Conservation (phyloP, 441 rosid species). For the Arabidopsis hybrid region DNA sequence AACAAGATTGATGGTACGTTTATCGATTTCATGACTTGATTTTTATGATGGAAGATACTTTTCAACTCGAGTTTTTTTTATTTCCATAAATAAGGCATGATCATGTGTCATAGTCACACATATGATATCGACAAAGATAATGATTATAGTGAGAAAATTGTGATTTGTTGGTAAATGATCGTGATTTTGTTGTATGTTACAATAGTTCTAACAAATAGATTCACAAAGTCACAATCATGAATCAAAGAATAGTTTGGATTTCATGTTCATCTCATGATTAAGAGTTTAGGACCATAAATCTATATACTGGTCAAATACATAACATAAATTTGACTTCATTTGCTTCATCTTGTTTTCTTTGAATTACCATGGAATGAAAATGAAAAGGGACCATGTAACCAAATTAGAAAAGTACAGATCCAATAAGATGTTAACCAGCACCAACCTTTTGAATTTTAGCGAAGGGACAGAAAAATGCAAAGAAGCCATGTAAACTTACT, state of each 20-base stretch:
- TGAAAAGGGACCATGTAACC: constrained; percentile 18
- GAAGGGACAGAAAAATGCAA: constrained; percentile 24
- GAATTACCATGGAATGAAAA: background rate
- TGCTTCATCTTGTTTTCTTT: constrained; percentile 4
- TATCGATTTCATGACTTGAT: background rate
- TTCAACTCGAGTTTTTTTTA: background rate
- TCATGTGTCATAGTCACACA: constrained; percentile 14
- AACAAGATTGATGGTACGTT: background rate
- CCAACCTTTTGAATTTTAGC: constrained; percentile 13
- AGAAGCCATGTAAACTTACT: constrained; percentile 31
- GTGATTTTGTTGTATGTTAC: constrained; percentile 8
- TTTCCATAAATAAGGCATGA: constrained; percentile 4
- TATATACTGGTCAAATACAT: background rate
- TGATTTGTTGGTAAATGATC: constrained; percentile 36
- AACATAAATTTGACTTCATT: background rate
- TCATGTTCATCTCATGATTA: constrained; percentile 22
- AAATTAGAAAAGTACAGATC: background rate
- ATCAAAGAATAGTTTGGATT: constrained; percentile 7
- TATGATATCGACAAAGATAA: constrained; percentile 2
- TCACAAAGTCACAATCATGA: constrained; percentile 21
- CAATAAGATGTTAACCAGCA: constrained; percentile 11
- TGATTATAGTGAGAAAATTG: constrained; percentile 12
- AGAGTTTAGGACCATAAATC: background rate
- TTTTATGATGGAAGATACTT: constrained; percentile 14
- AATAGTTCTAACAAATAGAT: constrained; percentile 6